Conservation (phyloP, 2,329 filamentous ascomycete species). For the Colletotrichum eremochloae region DNA sequence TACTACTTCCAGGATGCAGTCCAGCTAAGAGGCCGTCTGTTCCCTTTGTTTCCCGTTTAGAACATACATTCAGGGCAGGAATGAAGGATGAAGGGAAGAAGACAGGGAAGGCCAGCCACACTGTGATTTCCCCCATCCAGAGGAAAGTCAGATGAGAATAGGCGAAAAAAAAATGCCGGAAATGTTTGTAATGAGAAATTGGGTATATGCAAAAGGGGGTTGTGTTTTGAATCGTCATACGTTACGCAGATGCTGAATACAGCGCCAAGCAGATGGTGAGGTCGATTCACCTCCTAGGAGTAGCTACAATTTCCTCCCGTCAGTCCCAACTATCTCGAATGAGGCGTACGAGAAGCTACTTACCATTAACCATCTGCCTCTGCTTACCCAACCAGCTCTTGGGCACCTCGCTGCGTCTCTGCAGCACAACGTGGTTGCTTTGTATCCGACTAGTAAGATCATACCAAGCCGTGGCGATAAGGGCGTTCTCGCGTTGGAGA, state of each 20-base stretch:
- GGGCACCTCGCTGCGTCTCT: slow-evolving; percentile 79
- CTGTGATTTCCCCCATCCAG: slow-evolving; percentile 1
- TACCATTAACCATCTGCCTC: slow-evolving; percentile 76
- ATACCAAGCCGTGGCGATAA: slow-evolving; percentile 89
- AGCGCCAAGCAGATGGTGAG: not conserved
- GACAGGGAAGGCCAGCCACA: slow-evolving; percentile 6
- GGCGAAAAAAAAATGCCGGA: not conserved
- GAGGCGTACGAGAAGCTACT: slow-evolving; percentile 41
- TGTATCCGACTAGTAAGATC: slow-evolving; percentile 83
- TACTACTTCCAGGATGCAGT: slow-evolving; percentile 31
- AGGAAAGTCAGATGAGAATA: not conserved
- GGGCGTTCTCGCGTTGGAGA: slow-evolving; percentile 80
- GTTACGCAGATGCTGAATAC: not conserved
- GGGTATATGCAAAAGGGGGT: not conserved
- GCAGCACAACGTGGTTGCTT: slow-evolving; percentile 85
- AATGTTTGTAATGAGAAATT: slow-evolving; percentile 1
- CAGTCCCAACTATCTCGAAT: slow-evolving; percentile 15
- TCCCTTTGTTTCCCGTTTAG: slow-evolving; percentile 1
- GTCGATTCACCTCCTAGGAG: slow-evolving; percentile 43
- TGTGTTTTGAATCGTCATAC: not conserved
- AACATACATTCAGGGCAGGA: not conserved
- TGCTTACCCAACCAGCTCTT: slow-evolving; percentile 90
- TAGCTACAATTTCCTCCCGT: slow-evolving; percentile 36
- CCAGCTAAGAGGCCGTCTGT: slow-evolving; percentile 27
- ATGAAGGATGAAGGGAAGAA: not conserved